phyloP scores from a whole-genome alignment of 2,329 filamentous ascomycete species.

The Dactylellina leptospora region DNA sequence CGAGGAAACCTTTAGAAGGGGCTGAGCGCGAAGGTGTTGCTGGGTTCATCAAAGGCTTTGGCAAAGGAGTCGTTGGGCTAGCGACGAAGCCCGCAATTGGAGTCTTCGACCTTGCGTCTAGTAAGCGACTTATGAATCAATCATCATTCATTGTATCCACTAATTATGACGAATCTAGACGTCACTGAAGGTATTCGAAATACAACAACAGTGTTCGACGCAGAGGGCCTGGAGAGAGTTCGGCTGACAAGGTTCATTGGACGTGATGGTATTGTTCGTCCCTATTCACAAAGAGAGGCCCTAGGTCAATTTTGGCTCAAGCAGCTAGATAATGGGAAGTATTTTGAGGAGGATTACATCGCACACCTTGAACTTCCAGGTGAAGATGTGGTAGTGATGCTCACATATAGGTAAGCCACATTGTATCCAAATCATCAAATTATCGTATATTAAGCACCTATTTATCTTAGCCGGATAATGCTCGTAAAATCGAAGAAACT shows the following conservation, averaged over 20 bases:
- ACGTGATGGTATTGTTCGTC: slow-evolving; percentile 89
- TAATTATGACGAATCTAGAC: slow-evolving; percentile 61
- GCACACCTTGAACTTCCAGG: slow-evolving; percentile 90
- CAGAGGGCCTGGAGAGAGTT: slow-evolving; percentile 90
- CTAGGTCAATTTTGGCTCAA: slow-evolving; percentile 99
- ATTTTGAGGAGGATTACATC: slow-evolving; percentile 97
- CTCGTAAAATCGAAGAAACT: slow-evolving; percentile 86
- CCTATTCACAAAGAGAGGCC: slow-evolving; percentile 92
- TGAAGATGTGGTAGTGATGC: slow-evolving; percentile 87
- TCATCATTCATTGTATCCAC: not conserved
- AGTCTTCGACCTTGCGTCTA: slow-evolving; percentile 94
- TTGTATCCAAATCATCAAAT: slow-evolving; percentile 57
- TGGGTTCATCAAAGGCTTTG: slow-evolving; percentile 97
- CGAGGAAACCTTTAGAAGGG: slow-evolving; percentile 91
- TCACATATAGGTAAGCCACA: slow-evolving; percentile 72
- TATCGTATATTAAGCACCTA: not conserved
- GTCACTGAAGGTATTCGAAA: slow-evolving; percentile 97
- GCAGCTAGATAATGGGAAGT: slow-evolving; percentile 95
- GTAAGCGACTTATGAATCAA: slow-evolving; percentile 57
- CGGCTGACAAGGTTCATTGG: slow-evolving; percentile 93
- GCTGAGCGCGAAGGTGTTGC: slow-evolving; percentile 93
- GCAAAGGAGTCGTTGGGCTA: slow-evolving; percentile 91
- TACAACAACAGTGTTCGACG: slow-evolving; percentile 97
- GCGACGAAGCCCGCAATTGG: slow-evolving; percentile 97
- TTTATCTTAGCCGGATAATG: slow-evolving; percentile 74